A percentile compares a stretch with the other conserved stretches of the same genome.
Conservation (phyloP, 1,139 yeast genomes). For the Magnusiomyces magnusii region DNA sequence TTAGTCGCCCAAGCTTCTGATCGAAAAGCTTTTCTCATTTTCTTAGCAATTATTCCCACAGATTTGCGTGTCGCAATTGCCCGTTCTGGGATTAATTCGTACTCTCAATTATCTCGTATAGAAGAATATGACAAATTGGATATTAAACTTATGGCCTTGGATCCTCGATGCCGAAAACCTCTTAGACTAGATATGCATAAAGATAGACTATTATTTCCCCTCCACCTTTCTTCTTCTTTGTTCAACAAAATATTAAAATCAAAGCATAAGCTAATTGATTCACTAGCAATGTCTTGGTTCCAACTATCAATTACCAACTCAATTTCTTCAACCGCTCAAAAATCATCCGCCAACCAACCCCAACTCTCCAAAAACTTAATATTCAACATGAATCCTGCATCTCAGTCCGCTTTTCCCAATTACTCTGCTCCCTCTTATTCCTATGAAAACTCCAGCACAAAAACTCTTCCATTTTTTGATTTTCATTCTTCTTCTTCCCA, state of each 20-base stretch:
- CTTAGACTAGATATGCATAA: conserved; percentile 4
- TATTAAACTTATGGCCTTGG: not conserved
- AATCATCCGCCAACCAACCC: not conserved
- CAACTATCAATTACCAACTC: not conserved
- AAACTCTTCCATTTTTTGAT: not conserved
- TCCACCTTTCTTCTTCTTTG: not conserved
- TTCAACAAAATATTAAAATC: not conserved
- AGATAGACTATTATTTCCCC: conserved; percentile 2
- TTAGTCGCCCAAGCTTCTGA: not conserved
- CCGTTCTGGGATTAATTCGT: not conserved
- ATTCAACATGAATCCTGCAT: not conserved
- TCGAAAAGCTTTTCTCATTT: not conserved
- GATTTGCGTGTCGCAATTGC: conserved; percentile 1
- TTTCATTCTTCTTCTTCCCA: not conserved
- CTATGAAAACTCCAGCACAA: not conserved
- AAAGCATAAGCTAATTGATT: conserved; percentile 4
- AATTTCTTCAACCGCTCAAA: not conserved
- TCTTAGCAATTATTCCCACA: conserved; percentile 2
- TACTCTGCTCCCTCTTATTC: not conserved
- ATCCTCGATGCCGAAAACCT: not conserved
- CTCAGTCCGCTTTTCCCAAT: not conserved
- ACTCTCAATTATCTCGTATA: not conserved
- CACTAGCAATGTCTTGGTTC: conserved; percentile 6
- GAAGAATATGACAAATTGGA: conserved; percentile 1
- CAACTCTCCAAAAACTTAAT: not conserved